Evolutionary conservation across 78 protist species (phyloP), one percentile per base, ranked within the genome.

Genomic region (Dictyostelium brefeldianum): DNA sequence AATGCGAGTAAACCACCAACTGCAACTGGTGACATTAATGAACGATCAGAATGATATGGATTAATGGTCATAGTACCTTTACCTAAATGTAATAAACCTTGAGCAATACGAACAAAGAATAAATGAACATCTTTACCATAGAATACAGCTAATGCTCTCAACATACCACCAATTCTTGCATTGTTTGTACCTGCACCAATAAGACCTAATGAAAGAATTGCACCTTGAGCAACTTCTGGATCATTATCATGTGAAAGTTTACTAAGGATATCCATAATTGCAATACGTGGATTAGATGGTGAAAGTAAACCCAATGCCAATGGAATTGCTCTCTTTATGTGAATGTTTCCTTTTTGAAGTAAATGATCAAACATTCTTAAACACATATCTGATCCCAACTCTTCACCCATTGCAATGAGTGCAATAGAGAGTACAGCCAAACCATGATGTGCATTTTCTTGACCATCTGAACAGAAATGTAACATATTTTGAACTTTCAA

Each of bases 161-260:
- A 90, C 83, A 97, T 70, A 59, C 54, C 47, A n/a, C 99, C 99
- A 8, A 97, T 89, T 25, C 99, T 94, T 1, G 99, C 95, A 73
- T 98, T 98, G 93, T 98, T 99, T 3, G 99, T 98, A 70, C 99
- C 99, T 3, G 98, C 98, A 14, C 97, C 98, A 22, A 97, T 80
- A 18, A 97, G 65, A 53, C 98, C 98, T 12, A 97, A 83, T 7
- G 97, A 69, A 1, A 96, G 50, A 92, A 98, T 97, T 64, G 99
- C 98, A 83, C 80, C 89, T 89, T 93, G 96, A 9, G 97, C 91
- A 1, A 96, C 97, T 41, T 96, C 97, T 0, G 29, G 29, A 65
- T 98, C 99, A 15, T 29, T 43, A 82, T 99, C 99, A 96, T 99
- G 99, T 46, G 97, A 50, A 25, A 98, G 91, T 87, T 97, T 97